Percentiles rank a stretch among this genome's conserved stretches.
Evolutionary conservation across 805 yeast species (phyloP).

Genomic region (Candida anglica): DNA sequence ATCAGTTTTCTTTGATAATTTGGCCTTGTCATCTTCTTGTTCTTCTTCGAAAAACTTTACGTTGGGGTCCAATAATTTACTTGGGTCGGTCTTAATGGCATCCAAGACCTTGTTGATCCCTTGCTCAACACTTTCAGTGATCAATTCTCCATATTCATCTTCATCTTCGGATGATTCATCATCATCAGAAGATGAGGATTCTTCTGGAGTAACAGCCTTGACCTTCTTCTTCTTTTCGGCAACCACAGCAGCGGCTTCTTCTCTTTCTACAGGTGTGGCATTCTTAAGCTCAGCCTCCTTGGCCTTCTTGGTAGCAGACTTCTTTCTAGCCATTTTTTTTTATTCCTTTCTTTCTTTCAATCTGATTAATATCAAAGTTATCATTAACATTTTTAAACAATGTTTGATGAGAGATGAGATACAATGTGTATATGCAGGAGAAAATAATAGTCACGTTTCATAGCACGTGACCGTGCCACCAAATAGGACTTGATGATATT

Average conservation of each 20-base stretch:
- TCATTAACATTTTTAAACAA: no score
- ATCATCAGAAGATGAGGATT: conserved; percentile 21
- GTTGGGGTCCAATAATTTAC: conserved; percentile 59
- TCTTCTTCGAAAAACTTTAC: conserved; percentile 71
- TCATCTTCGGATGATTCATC: conserved; percentile 71
- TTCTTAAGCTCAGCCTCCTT: conserved; percentile 33
- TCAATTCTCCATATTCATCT: conserved; percentile 85
- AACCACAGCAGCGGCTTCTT: conserved; percentile 19
- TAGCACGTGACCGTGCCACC: no score
- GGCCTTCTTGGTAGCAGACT: conserved; percentile 76
- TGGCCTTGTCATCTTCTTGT: conserved; percentile 14
- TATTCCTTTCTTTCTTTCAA: not conserved
- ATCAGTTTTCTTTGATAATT: conserved; percentile 19
- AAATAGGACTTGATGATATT: no score
- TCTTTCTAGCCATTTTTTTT: conserved; percentile 72
- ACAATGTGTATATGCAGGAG: no score
- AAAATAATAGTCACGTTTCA: no score
- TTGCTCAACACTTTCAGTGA: conserved; percentile 79
- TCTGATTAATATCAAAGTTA: no score
- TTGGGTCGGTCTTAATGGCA: conserved; percentile 68
- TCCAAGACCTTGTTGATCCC: conserved; percentile 70
- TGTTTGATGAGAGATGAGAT: no score
- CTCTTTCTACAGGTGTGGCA: conserved; percentile 3
- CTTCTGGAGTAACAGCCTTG: conserved; percentile 19
- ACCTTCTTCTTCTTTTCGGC: conserved; percentile 13